Base-by-base conservation (phyloP, 1,284 basidiomycete genomes). In the Rhodofomes roseus region DNA sequence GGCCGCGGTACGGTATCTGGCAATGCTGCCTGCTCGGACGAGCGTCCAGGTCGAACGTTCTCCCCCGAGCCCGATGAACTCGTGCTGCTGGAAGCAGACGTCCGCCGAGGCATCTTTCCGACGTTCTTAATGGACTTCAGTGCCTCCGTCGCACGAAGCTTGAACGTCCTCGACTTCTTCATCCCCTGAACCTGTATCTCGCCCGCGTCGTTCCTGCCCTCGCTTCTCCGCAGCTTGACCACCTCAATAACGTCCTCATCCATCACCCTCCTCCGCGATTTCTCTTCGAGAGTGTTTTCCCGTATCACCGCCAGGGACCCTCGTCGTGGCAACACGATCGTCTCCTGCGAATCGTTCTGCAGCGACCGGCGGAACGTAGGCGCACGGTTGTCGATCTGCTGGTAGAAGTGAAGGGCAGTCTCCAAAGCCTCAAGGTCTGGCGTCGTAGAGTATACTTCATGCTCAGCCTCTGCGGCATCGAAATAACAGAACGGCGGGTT, bases 401-500 rank as follows among this genome's bases (percentile, higher is more conserved):
- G 70, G 60, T 67, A 66, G 46, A 74, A 60, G 58, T 72, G 66
- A 60, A 78, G 73, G 37, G 79, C 74, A 54, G 72, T 72, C 63
- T 81, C 76, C 62, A 79, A 67, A 8, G 75, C 76, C 53, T 74
- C 74, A 64, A 79, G 70, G 70, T 82, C 76, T 4, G 75, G 71
- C 58, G 62, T 60, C 36, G 75, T 76, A 29, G 73, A 67, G 46
- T 73, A 70, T 58, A 62, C 64, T 16, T 63, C 57, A 56, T 67
- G 63, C 59, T 66, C 65, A 54, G 71, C 66, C 55, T 73, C 72
- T 34, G 76, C 74, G 12, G 87, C 86, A 68, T 89, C 81, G 68
- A 87, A 89, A 68, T 77, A 87, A 67, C 84, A 86, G 79, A 81
- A 89, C 8, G 86, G 79, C 8, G 84, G 84, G 12, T 74, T 78